Conservation (phyloP, 2,329 filamentous ascomycete species). For the Aureobasidium vineae region DNA sequence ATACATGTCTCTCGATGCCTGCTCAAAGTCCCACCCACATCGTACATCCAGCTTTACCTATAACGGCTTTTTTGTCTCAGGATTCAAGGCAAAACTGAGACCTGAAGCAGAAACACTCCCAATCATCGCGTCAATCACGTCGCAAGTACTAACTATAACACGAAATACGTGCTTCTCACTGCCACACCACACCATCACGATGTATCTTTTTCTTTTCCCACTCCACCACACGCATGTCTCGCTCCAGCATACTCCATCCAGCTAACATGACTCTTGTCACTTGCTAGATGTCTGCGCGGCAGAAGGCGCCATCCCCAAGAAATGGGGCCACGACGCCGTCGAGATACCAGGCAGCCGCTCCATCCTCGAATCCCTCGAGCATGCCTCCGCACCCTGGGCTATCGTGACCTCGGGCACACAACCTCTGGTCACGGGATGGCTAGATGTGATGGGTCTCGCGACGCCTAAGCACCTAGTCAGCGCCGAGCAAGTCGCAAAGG, state of each 20-base stretch:
- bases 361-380: conserved; percentile 57
- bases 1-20: conserved; percentile 23
- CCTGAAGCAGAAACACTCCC: conserved; percentile 15
- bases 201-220: neutral
- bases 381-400: conserved; percentile 69
- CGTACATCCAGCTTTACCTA: neutral
- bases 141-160: neutral
- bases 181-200: conserved; percentile 8
- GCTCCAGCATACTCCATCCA: neutral
- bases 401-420: conserved; percentile 62
- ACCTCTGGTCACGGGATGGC: conserved; percentile 51
- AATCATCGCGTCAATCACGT: conserved; percentile 22
- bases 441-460: conserved; percentile 50
- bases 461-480: conserved; percentile 49
- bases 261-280: neutral
- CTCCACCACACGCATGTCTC: conserved; percentile 19
- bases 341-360: conserved; percentile 81
- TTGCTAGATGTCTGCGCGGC: conserved; percentile 69
- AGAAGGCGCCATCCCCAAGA: conserved; percentile 73
- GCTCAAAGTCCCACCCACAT: conserved; percentile 1
- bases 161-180: neutral
- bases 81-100: conserved; percentile 10
- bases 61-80: conserved; percentile 25
- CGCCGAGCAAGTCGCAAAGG: conserved; percentile 50
- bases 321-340: conserved; percentile 72